Evolutionary conservation across 1,139 yeast species (phyloP), one percentile per base, ranked within the genome.

Genomic region (Saccharomycopsis hybrid): DNA sequence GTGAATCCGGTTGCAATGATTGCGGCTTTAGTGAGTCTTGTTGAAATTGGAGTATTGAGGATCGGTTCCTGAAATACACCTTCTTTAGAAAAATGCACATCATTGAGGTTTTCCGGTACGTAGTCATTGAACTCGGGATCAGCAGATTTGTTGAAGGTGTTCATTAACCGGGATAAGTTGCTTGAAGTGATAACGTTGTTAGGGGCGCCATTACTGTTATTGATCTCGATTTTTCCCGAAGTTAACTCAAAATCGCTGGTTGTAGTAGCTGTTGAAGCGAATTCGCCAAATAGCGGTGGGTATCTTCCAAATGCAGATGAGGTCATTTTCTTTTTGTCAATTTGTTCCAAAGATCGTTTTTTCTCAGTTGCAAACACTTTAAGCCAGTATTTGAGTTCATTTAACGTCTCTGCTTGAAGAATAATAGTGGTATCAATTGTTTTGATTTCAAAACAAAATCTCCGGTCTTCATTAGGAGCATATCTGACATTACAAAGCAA

Each of bases 361-460:
- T 79, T 82, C 50, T 85, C 83, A 41, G 75, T 71, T 27, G 78
- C 78, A 61, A 89, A 85, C 0, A 84, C 87, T 38, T 77, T 77
- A 28, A 90, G 64, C 97, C 97, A 90, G 7, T 82, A 73, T 59
- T 78, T 81, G 55, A 90, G 68, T 47, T 89, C 96, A 1, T 67
- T 61, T 32, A 82, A 67, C 5, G 85, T 79, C 60, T 88, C 96
- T 0, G 95, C 86, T 63, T 90, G 97, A 50, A 88, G 70, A 2
- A 77, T 70, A 3, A 86, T 59, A 0, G 80, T 71, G 32, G 78
- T 64, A 44, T 80, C 86, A 48, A 78, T 74, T 0, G 96, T 85
- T 54, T 81, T 81, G 7, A 92, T 66, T 60, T 85, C 94, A 63
- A 92, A 89, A 61, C 97, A 87, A 65, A 82, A 88, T 54, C 90